Percentiles rank a stretch among this genome's conserved stretches.
Conservation (phyloP, 1,284 basidiomycete genomes). For the Wolfiporia cocos region DNA sequence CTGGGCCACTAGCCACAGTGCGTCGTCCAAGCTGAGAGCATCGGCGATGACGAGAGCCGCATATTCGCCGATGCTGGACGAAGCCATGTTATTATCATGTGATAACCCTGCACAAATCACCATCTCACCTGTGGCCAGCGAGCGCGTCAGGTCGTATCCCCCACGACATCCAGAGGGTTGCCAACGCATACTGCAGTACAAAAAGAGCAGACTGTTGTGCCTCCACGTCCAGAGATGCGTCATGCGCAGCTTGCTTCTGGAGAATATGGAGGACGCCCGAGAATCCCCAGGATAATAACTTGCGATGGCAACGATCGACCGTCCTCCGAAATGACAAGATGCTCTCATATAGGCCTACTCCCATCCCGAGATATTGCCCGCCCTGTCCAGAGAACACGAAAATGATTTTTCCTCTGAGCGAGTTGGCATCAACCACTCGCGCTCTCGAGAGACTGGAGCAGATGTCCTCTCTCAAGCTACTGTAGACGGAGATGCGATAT, state of each 20-base stretch:
- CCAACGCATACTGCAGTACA: constrained; percentile 54
- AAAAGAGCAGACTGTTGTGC: constrained; percentile 51
- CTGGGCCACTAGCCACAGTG: constrained; percentile 50
- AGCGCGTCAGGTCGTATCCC: constrained; percentile 51
- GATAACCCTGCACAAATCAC: neutral
- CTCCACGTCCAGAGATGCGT: constrained; percentile 31
- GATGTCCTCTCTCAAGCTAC: constrained; percentile 36
- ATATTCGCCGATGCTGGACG: constrained; percentile 61
- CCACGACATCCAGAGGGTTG: constrained; percentile 59
- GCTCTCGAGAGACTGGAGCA: constrained; percentile 35
- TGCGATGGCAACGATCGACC: constrained; percentile 52
- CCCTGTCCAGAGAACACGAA: constrained; percentile 74
- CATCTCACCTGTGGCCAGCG: constrained; percentile 60
- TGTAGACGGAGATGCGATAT: constrained; percentile 45
- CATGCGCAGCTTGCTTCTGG: constrained; percentile 16
- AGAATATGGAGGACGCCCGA: constrained; percentile 45
- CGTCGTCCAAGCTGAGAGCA: constrained; percentile 48
- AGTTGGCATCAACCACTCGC: constrained; percentile 24
- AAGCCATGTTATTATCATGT: constrained; percentile 3
- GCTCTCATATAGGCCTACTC: constrained; percentile 43
- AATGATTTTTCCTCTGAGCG: constrained; percentile 29
- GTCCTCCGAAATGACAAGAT: constrained; percentile 38
- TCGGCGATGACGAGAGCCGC: constrained; percentile 54
- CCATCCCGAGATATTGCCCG: constrained; percentile 62
- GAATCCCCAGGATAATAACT: constrained; percentile 43